Evolutionary conservation across 805 yeast genomes (phyloP).

Genomic region (Wickerhamomyces rabaulensis): DNA sequence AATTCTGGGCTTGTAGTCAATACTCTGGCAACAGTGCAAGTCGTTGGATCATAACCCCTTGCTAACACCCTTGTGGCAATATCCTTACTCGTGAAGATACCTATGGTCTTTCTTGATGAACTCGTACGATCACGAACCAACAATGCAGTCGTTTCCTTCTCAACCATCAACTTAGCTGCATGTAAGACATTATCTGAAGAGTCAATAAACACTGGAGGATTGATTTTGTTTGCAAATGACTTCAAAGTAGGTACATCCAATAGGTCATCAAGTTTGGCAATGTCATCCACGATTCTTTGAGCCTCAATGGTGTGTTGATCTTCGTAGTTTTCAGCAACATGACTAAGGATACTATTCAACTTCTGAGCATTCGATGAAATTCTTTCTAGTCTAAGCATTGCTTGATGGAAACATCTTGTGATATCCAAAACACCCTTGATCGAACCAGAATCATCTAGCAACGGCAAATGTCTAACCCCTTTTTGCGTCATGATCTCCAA

Average conservation of each 20-base stretch:
- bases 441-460: constrained; percentile 29
- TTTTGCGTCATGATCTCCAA: constrained; percentile 36
- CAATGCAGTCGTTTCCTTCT: constrained; percentile 36
- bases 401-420: constrained; percentile 42
- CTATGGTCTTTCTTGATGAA: constrained; percentile 32
- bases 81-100: constrained; percentile 43
- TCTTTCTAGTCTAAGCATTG: constrained; percentile 37
- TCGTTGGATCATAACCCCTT: constrained; percentile 28
- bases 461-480: constrained; percentile 39
- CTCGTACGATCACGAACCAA: constrained; percentile 32
- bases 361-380: constrained; percentile 34
- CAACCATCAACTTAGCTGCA: constrained; percentile 36
- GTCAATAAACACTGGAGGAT: constrained; percentile 30
- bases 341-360: constrained; percentile 23
- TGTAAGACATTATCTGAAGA: constrained; percentile 30
- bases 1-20: constrained; percentile 43
- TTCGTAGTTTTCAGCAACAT: constrained; percentile 26
- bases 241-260: constrained; percentile 38
- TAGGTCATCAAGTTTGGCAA: constrained; percentile 31
- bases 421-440: constrained; percentile 42
- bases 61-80: constrained; percentile 38
- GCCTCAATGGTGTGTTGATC: constrained; percentile 20
- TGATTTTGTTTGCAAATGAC: constrained; percentile 12
- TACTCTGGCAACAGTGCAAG: constrained; percentile 35
- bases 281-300: constrained; percentile 26